phyloP scores from a whole-genome alignment of 441 rosid genomes.

The Gossypium laxum region DNA sequence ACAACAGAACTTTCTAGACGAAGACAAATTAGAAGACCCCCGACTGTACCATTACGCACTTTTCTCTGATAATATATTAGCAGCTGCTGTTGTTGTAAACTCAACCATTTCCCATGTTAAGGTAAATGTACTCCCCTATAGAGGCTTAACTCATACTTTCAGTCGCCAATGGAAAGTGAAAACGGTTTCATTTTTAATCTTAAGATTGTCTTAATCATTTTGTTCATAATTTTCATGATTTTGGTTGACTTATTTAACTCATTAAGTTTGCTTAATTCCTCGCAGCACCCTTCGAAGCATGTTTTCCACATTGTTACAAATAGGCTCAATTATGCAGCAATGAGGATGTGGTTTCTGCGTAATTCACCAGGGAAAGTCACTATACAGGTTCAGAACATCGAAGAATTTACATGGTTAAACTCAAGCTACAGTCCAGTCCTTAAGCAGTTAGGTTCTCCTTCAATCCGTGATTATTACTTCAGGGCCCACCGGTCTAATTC shows the following conservation, averaged over 20 bases:
- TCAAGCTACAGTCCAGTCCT: conserved; percentile 94
- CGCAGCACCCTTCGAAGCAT: conserved; percentile 53
- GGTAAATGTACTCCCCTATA: conserved; percentile 26
- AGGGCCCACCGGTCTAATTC: conserved; percentile 58
- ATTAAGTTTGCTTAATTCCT: conserved; percentile 15
- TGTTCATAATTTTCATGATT: conserved; percentile 2
- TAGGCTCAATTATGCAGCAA: conserved; percentile 63
- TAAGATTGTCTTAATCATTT: not conserved
- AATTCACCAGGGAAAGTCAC: conserved; percentile 47
- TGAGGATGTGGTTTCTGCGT: conserved; percentile 69
- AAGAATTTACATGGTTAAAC: conserved; percentile 80
- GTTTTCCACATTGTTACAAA: conserved; percentile 65
- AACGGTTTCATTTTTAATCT: not conserved
- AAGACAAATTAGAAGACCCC: conserved; percentile 62
- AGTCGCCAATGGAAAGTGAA: conserved; percentile 3
- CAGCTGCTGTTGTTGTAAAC: conserved; percentile 64
- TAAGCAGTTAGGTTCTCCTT: conserved; percentile 68
- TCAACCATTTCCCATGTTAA: conserved; percentile 52
- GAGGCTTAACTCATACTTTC: not conserved
- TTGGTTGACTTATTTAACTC: conserved; percentile 15
- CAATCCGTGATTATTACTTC: conserved; percentile 88
- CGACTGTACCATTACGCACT: conserved; percentile 72
- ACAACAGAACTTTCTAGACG: conserved; percentile 52
- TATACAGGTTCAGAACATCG: conserved; percentile 60
- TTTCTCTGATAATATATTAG: conserved; percentile 66